phyloP scores from a whole-genome alignment of 371 early-diverging fungal genomes.

The Sporodiniella umbellata region DNA sequence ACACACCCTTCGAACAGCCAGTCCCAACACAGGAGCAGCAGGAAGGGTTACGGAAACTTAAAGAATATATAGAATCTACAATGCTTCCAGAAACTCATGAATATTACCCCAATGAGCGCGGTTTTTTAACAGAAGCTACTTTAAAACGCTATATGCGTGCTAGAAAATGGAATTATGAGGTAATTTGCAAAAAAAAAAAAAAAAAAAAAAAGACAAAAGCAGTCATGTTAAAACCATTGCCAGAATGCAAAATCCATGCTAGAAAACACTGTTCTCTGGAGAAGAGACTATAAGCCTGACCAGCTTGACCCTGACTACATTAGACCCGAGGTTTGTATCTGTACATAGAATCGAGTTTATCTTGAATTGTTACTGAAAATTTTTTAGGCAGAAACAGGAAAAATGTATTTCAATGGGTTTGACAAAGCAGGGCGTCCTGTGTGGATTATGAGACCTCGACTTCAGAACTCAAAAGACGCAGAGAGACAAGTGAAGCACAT shows the following conservation, averaged over 20 bases:
- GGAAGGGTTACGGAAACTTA: conserved; percentile 40
- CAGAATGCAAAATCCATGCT: conserved; percentile 61
- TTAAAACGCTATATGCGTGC: conserved; percentile 76
- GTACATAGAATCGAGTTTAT: too few relatives aligned
- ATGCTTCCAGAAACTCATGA: conserved; percentile 48
- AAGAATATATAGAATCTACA: conserved; percentile 46
- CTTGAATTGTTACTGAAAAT: too few relatives aligned
- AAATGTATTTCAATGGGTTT: conserved; percentile 78
- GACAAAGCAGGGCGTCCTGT: conserved; percentile 68
- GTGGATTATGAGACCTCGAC: conserved; percentile 70
- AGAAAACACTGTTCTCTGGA: conserved; percentile 74
- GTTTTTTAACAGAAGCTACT: conserved; percentile 55
- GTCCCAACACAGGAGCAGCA: conserved; percentile 46
- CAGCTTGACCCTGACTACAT: conserved; percentile 71
- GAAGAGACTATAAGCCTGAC: conserved; percentile 68
- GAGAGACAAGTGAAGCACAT: conserved; percentile 75
- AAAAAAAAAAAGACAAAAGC: too few relatives aligned
- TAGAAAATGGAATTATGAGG: conserved; percentile 66
- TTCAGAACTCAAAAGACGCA: conserved; percentile 78
- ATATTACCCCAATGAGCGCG: conserved; percentile 47
- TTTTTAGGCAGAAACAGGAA: conserved; percentile 81
- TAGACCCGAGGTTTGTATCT: conserved; percentile 72
- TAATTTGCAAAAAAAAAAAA: too few relatives aligned
- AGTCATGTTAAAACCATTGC: too few relatives aligned
- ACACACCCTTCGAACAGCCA: conserved; percentile 16